Base-by-base conservation (phyloP, 2,329 filamentous ascomycete species). In the Cercospora nicotianae region DNA sequence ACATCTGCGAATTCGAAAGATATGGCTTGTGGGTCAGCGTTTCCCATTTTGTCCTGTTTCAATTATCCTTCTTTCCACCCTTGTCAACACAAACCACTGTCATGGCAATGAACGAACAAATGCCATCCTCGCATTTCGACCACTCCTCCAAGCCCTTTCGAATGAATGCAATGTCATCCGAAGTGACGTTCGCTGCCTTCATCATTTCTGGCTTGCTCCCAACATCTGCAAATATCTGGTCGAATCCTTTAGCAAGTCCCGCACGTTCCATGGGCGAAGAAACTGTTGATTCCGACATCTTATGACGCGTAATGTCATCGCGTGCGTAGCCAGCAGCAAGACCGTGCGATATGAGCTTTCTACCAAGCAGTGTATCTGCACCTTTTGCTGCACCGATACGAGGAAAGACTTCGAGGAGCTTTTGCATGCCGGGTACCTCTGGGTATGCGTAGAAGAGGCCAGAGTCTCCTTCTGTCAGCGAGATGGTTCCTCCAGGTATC, bases 361-460 rank as follows among this genome's bases (percentile, higher is more conserved):
- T 26, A 2, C 63, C 67, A 12, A 63, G 23, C 8, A 18, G 18
- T 4, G 67, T 55, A 18, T 68, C 67, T 13, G 63, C 67, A 13
- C 63, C 67, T 28, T 66, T 59, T 8, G 51, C 36, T 23, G 48
- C 60, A 30, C 67, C 64, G n/a, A 66, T 42, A 30, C 53, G 51
- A 26, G 67, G 67, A 20, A 68, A 63, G 51, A 68, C 53, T 53
- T 68, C 51, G 59, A 66, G 39, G 10, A 61, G 28, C 45, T 66
- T 68, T 20, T 36, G 42, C 60, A 68, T 64, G 33, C 67, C 67
- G 18, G 67, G 59, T 5, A 53, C 26, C 18, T 60, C 28, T 6
- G 67, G 67, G n/a, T 68, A 63, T 9, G 63, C 63, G 63, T 64
- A 65, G 63, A 68, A 68, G 18, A 68, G 63, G 10, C 60, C 67